Percentiles rank a stretch among this genome's conserved stretches.
These are phyloP conservation scores for Clarireedia paspali DNA, from an alignment of 2,329 filamentous ascomycete species.

Conservation along the genomic window DNA sequence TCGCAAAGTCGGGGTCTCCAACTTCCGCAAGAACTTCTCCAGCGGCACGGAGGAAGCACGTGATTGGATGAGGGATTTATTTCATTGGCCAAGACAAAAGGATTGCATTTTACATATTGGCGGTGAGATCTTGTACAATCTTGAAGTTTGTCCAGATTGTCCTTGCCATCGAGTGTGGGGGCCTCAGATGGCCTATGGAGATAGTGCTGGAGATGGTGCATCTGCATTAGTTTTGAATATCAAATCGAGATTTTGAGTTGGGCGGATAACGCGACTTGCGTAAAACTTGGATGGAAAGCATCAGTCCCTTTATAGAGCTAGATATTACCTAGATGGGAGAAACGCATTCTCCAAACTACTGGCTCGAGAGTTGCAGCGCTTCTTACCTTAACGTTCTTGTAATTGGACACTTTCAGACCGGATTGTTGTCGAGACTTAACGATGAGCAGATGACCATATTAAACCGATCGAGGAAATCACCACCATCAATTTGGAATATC, in stretches of 20 bases:
- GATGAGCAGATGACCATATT: constrained; percentile 17
- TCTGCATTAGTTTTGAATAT: not conserved
- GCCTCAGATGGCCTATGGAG: not conserved
- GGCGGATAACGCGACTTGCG: not conserved
- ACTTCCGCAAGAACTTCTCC: not conserved
- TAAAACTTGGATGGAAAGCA: too few species aligned
- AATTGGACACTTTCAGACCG: not conserved
- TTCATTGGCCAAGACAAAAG: constrained; percentile 1
- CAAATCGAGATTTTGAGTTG: not conserved
- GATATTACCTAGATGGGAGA: not conserved
- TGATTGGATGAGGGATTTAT: constrained; percentile 9
- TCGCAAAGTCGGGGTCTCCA: not conserved
- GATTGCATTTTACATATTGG: not conserved
- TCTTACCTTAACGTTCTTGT: not conserved
- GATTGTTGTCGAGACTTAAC: not conserved
- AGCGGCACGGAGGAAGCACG: not conserved
- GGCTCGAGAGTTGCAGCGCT: not conserved
- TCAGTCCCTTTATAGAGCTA: not conserved
- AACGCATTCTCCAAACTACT: not conserved
- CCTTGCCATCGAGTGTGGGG: not conserved
- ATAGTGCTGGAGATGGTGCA: not conserved
- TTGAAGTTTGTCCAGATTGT: not conserved
- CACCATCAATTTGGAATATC: not conserved
- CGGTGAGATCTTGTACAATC: not conserved
- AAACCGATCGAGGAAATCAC: not conserved